Evolutionary conservation across 2,329 filamentous ascomycete genomes (phyloP).

Genomic region (Diaporthe destruens): DNA sequence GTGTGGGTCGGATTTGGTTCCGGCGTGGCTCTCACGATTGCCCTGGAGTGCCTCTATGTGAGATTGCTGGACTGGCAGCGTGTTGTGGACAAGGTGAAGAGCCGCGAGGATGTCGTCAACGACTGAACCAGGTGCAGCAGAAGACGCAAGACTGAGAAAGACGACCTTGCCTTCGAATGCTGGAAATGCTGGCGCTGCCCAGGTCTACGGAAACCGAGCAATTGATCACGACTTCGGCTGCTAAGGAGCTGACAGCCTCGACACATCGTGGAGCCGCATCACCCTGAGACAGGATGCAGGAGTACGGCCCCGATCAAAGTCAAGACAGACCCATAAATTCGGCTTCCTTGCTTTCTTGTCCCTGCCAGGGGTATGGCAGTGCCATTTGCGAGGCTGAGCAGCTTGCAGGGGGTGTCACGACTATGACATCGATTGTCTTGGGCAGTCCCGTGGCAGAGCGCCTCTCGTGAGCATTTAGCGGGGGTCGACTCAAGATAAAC

Average conservation of each 20-base stretch:
- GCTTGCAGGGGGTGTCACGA: neutral
- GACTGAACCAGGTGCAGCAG: neutral
- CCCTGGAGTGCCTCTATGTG: conserved; percentile 52
- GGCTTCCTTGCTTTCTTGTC: neutral
- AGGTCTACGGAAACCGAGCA: neutral
- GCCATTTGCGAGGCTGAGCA: neutral
- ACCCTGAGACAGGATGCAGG: neutral
- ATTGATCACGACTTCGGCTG: neutral
- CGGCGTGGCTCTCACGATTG: conserved; percentile 51
- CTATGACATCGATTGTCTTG: neutral
- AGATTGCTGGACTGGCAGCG: conserved; percentile 43
- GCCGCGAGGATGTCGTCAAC: conserved; percentile 33
- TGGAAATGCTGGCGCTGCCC: no score
- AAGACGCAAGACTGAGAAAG: neutral
- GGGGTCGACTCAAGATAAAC: neutral
- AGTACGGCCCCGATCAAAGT: neutral
- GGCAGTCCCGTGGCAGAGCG: neutral
- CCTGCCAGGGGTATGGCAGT: no score
- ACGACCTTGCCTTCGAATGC: neutral
- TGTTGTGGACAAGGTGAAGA: conserved; percentile 38
- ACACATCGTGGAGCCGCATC: neutral
- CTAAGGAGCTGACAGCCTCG: neutral
- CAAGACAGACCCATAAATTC: neutral
- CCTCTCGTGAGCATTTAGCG: neutral
- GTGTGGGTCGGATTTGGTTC: conserved; percentile 52